Evolutionary conservation across 345 rosid genomes (phyloP).

Genomic region (Erodium maritimum): DNA sequence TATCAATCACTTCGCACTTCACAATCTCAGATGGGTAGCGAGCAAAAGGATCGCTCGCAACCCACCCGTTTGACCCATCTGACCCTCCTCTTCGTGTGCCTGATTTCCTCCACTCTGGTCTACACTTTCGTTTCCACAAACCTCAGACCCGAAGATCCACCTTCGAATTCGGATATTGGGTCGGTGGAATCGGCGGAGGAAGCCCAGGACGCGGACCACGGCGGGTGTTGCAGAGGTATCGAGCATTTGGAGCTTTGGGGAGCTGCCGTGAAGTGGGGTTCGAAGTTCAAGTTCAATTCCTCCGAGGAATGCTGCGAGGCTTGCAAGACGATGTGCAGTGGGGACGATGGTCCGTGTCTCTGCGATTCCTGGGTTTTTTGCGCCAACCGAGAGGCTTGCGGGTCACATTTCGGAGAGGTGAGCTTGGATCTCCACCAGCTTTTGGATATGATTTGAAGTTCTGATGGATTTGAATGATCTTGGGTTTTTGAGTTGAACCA

Average conservation of each 20-base stretch:
- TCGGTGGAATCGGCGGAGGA: conserved; percentile 7
- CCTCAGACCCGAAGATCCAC: conserved; percentile 22
- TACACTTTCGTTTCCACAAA: conserved; percentile 52
- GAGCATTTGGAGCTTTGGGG: conserved; percentile 94
- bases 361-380: conserved; percentile 96
- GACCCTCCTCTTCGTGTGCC: conserved; percentile 37
- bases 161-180: conserved; percentile 5
- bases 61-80: conserved; percentile 44
- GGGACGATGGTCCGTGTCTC: conserved; percentile 84
- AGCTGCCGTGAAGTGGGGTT: conserved; percentile 94
- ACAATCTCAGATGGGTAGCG: conserved; percentile 46
- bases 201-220: conserved; percentile 8
- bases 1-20: conserved; percentile 2
- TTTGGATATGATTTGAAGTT: not conserved
- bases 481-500: not conserved
- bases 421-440: conserved; percentile 8
- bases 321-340: conserved; percentile 82
- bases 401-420: conserved; percentile 86
- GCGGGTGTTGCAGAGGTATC: conserved; percentile 70
- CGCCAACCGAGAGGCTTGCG: conserved; percentile 62
- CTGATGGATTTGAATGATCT: conserved; percentile 1
- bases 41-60: conserved; percentile 38
- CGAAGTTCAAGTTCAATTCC: conserved; percentile 73
- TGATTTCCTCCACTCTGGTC: conserved; percentile 48
- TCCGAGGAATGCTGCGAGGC: conserved; percentile 65